Percentiles rank a stretch among this genome's conserved stretches.
These are phyloP conservation scores for Tubosaeta sp. DNA, from an alignment of 768 basidiomycete genomes.

Conservation along the genomic window DNA sequence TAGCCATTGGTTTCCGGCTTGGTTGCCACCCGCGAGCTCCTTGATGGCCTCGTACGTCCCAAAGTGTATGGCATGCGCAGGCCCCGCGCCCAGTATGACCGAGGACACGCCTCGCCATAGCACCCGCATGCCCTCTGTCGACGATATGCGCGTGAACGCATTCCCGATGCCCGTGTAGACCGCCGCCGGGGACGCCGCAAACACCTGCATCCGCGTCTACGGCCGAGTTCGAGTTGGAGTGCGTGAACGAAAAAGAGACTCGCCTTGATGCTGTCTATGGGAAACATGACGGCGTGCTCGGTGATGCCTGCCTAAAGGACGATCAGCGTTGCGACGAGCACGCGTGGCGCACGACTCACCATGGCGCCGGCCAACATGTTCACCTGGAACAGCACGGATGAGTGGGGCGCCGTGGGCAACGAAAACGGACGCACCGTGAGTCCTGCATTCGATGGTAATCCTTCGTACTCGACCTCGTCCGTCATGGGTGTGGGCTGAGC, in stretches of 20 bases:
- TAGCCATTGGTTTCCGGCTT: slow-evolving; percentile 70
- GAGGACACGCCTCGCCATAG: slow-evolving; percentile 97
- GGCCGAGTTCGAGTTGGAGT: slow-evolving; percentile 1
- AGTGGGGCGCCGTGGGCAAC: slow-evolving; percentile 8
- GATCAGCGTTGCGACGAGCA: slow-evolving; percentile 11
- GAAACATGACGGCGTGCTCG: slow-evolving; percentile 99
- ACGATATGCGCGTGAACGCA: slow-evolving; percentile 87
- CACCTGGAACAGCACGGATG: slow-evolving; percentile 46
- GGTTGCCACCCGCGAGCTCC: slow-evolving; percentile 86
- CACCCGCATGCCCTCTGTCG: slow-evolving; percentile 87
- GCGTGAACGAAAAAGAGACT: slow-evolving; percentile 24
- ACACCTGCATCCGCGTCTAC: slow-evolving; percentile 99
- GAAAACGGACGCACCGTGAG: slow-evolving; percentile 48
- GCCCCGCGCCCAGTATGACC: slow-evolving; percentile 94
- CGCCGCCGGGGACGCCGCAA: slow-evolving; percentile 78
- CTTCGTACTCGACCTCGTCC: slow-evolving; percentile 60
- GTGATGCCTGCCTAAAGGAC: slow-evolving; percentile 86
- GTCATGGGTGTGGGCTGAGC: slow-evolving; percentile 22
- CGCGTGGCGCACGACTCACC: slow-evolving; percentile 51
- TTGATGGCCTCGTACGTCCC: slow-evolving; percentile 94
- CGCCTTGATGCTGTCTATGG: slow-evolving; percentile 97
- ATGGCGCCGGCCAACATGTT: slow-evolving; percentile 97
- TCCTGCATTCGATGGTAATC: slow-evolving; percentile 70
- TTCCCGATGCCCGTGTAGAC: slow-evolving; percentile 88
- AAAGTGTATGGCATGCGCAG: slow-evolving; percentile 97